Conservation (phyloP, 2,329 filamentous ascomycete species). For the Cordyceps militaris region DNA sequence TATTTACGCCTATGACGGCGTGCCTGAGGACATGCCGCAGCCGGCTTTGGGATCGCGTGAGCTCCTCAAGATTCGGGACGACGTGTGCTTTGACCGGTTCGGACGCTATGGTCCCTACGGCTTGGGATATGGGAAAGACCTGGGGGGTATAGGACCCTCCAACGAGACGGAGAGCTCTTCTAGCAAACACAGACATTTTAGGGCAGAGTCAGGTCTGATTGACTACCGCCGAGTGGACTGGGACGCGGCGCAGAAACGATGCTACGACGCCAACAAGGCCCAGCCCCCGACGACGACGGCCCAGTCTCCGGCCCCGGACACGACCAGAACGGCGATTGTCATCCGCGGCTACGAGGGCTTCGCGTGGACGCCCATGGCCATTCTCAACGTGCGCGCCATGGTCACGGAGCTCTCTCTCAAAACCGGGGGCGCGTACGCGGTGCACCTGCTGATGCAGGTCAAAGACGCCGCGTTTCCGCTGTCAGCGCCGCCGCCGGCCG, state of each 20-base stretch:
- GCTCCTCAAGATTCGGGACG: constrained; percentile 63
- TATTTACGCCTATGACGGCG: constrained; percentile 60
- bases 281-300: constrained; percentile 43
- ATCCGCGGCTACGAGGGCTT: constrained; percentile 77
- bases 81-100: constrained; percentile 84
- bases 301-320: constrained; percentile 20
- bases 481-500: constrained; percentile 57
- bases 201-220: constrained; percentile 47
- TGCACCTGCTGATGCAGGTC: constrained; percentile 81
- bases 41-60: constrained; percentile 70
- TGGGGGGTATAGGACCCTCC: constrained; percentile 65
- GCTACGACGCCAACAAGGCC: constrained; percentile 52
- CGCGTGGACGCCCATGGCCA: constrained; percentile 66
- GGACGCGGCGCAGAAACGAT: constrained; percentile 46
- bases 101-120: constrained; percentile 80
- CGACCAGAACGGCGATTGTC: constrained; percentile 63
- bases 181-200: constrained; percentile 59
- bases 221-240: constrained; percentile 50
- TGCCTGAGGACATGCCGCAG: constrained; percentile 70
- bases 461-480: constrained; percentile 71
- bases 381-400: constrained; percentile 74
- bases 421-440: constrained; percentile 72
- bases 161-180: constrained; percentile 63
- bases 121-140: constrained; percentile 65
- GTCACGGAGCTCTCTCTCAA: constrained; percentile 69